Evolutionary conservation across 495 filamentous ascomycete species (phyloP), one percentile per base, ranked within the genome.

Genomic region (Lepraria neglecta): DNA sequence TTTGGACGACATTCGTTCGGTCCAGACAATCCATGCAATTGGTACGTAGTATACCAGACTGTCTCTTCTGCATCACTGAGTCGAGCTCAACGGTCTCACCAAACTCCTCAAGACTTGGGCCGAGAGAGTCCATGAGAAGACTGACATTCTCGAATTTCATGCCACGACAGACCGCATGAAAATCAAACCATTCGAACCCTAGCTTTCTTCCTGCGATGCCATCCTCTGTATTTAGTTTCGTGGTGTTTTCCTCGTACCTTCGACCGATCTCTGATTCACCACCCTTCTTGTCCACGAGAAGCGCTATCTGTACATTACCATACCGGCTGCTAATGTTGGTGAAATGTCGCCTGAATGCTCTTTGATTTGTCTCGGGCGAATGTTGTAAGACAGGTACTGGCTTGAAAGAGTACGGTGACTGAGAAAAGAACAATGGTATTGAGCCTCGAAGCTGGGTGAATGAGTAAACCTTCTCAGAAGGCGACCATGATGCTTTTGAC

Each of bases 11-110:
- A 62, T 95, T 95, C 3, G 92, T 97, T 31, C 91, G 84, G 67
- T 97, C 92, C 15, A 97, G 80, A 66, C 92, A 97, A 68, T 97
- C 92, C 92, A 97, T 97, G 72, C 92, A 97, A 69, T 97, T 97
- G 3, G 90, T 96, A 58, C 92, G 77, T 15, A 97, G 68, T 14
- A 95, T 82, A 3, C 91, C 92, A 21, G 72, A 77, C 68, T 97
- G 92, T 46, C 69, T 78, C 33, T 74, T 71, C 24, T 77, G 65
- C 7, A 84, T 79, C 10, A 70, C 70, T 15, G 78, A 80, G 30
- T 79, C 72, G 17, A 77, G 74, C 42, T 83, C 72, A 1, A 86
- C 79, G 0, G 83, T 85, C 64, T 83, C 87, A 11, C 87, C 85
- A 59, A 84, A 82, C 6, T 77, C 72, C 57, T 84, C 84, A 17